phyloP scores from a whole-genome alignment of 2,329 filamentous ascomycete species.

The Cadophora sp. region DNA sequence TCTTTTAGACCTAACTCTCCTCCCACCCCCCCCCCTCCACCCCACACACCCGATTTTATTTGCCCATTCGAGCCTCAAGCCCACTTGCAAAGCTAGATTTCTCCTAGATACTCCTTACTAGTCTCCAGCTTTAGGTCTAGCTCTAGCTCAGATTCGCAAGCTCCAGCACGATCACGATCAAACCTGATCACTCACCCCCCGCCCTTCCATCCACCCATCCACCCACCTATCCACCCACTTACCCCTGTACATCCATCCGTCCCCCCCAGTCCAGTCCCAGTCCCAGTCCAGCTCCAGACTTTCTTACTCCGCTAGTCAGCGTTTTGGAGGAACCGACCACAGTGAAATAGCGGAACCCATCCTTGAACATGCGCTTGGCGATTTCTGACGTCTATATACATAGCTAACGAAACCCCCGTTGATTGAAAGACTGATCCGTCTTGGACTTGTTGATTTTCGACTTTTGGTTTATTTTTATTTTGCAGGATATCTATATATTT shows the following conservation, averaged over 20 bases:
- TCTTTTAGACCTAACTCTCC: slow-evolving; percentile 1
- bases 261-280: not conserved
- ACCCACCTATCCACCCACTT: not conserved
- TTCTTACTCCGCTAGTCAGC: not conserved
- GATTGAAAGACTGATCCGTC: not conserved
- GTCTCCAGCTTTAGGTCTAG: too few species aligned
- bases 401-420: not conserved
- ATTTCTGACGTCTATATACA: slow-evolving; percentile 7
- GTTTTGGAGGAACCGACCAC: too few species aligned
- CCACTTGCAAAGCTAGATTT: not conserved
- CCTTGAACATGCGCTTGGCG: not conserved
- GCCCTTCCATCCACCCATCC: not conserved
- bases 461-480: not conserved
- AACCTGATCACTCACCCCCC: not conserved
- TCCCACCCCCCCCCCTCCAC: not conserved
- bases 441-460: not conserved
- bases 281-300: slow-evolving; percentile 1
- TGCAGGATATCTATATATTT: too few species aligned
- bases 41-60: slow-evolving; percentile 1
- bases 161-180: not conserved
- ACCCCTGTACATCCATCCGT: too few species aligned
- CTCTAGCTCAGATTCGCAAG: too few species aligned
- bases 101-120: too few species aligned
- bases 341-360: too few species aligned
- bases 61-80: slow-evolving; percentile 15